Evolutionary conservation across 805 yeast genomes (phyloP).

Genomic region (Cyberlindnera meyerae): DNA sequence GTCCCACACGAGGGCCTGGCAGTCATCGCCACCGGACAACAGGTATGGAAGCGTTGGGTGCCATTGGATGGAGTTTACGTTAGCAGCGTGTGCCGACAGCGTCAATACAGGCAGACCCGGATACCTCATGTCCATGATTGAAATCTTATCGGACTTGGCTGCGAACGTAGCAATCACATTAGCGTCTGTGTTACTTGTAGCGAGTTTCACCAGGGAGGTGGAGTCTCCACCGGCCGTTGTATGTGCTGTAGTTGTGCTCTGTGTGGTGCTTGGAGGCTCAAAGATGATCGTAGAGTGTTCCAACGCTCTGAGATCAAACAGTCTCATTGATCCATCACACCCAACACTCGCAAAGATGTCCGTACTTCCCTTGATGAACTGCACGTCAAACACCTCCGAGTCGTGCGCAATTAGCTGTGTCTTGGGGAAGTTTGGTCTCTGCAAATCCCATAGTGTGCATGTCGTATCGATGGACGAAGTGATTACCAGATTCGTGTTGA

Average conservation of each 20-base stretch:
- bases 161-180: constrained; percentile 83
- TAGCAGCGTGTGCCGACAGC: constrained; percentile 60
- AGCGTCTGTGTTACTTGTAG: constrained; percentile 74
- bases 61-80: constrained; percentile 77
- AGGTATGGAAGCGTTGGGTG: constrained; percentile 69
- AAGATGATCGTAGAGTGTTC: constrained; percentile 94
- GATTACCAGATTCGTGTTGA: constrained; percentile 64
- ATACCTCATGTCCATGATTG: constrained; percentile 76
- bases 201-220: constrained; percentile 58
- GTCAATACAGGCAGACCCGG: constrained; percentile 79
- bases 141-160: constrained; percentile 57
- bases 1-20: constrained; percentile 72
- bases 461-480: constrained; percentile 94
- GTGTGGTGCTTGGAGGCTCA: constrained; percentile 51
- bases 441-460: constrained; percentile 92
- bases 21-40: constrained; percentile 63
- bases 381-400: constrained; percentile 88
- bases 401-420: constrained; percentile 97
- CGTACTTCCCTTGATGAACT: constrained; percentile 68
- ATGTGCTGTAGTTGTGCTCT: no score
- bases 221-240: constrained; percentile 5
- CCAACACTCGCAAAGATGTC: constrained; percentile 89
- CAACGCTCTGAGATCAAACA: constrained; percentile 81
- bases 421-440: constrained; percentile 59
- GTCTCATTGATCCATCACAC: constrained; percentile 90